These are phyloP conservation scores for Warburgia ugandensis DNA, from an alignment of 164 flowering plant genomes.

Conservation along the genomic window DNA sequence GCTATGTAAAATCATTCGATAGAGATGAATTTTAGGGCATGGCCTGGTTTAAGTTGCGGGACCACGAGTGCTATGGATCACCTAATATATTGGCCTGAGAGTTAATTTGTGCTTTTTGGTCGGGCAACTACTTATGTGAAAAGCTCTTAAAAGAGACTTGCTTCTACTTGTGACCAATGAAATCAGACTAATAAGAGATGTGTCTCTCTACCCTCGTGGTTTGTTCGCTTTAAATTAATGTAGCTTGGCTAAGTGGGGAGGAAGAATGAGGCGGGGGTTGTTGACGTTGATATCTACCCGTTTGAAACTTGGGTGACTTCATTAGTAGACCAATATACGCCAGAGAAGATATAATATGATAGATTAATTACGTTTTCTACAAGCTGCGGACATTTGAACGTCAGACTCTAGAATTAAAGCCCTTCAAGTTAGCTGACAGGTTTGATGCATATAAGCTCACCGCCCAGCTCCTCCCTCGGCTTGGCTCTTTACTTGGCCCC, in stretches of 20 bases:
- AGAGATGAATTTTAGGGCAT: too few relatives aligned
- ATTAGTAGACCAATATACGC: neutral
- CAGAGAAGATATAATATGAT: neutral
- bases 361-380: too few relatives aligned
- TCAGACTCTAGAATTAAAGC: neutral
- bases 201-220: neutral
- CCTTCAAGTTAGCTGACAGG: neutral
- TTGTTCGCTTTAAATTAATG: neutral
- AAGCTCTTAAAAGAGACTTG: too few relatives aligned
- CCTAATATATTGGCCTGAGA: too few relatives aligned
- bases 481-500: too few relatives aligned
- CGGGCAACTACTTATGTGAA: too few relatives aligned
- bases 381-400: neutral
- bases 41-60: too few relatives aligned
- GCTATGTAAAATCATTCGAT: too few relatives aligned
- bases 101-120: too few relatives aligned
- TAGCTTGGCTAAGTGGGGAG: neutral
- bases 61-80: too few relatives aligned
- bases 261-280: constrained; percentile 1
- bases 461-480: neutral
- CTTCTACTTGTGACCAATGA: too few relatives aligned
- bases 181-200: neutral
- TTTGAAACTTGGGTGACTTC: constrained; percentile 10
- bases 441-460: neutral
- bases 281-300: constrained; percentile 22